Evolutionary conservation across 2,329 filamentous ascomycete genomes (phyloP), one percentile per base, ranked within the genome.

Genomic region (Aspergillus sojae): DNA sequence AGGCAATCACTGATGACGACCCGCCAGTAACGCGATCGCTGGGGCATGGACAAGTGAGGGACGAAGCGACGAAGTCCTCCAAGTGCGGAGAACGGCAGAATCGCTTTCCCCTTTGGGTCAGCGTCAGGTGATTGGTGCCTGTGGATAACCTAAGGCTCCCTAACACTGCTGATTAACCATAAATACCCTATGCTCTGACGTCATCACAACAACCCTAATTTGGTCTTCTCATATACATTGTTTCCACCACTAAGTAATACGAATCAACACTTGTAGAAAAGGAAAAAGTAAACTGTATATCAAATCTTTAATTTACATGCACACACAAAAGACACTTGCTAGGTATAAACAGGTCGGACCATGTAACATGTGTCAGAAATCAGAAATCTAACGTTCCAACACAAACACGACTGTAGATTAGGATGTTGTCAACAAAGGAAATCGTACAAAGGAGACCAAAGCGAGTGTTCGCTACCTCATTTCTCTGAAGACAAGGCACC

Each of bases 381-480:
- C 45, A 61, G 26, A 65, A 66, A 64, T 65, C 66, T 68, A 69
- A 66, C 62, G 70, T 36, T 55, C 66, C 68, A 64, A 66, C 65
- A 64, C 65, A 65, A 66, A 64, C 63, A 71, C 64, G 66, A 71
- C 57, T 32, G 66, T 64, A 57, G 56, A 60, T 62, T 57, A 53
- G 58, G 58, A 57, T 61, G 57, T 60, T 64, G 58, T 45, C 50
- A 67, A 71, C 65, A 71, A 67, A 66, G 64, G 64, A 66, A 64
- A 68, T 71, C 71, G 70, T 70, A 74, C 72, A 76, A 67, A 70
- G 61, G 64, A 66, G 68, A 69, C 57, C 60, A 58, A 65, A 67
- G 60, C 55, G 64, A 72, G 67, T 66, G 67, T 68, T 73, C 71
- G 69, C 71, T 62, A 60, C 60, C 58, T 69, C 69, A 66, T 70